A percentile compares a stretch with the other conserved stretches of the same genome.
Conservation (phyloP, 2,329 filamentous ascomycete species). For the Penicillium sp. region DNA sequence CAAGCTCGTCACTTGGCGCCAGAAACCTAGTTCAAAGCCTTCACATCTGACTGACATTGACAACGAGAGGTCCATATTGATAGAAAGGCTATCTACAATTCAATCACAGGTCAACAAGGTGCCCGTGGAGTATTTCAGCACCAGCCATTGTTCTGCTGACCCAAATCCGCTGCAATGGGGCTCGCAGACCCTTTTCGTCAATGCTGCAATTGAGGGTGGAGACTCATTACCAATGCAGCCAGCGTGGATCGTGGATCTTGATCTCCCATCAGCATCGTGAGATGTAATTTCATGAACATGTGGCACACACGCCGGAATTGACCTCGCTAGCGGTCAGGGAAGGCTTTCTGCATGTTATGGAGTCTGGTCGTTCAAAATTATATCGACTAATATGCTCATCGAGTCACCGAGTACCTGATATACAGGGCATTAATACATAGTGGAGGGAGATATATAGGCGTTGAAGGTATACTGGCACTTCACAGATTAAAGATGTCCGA, state of each 20-base stretch:
- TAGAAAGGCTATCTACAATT: constrained; percentile 28
- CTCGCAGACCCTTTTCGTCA: constrained; percentile 54
- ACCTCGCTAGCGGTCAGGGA: too few species aligned
- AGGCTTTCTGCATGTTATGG: too few species aligned
- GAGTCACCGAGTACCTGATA: too few species aligned
- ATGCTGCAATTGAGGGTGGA: constrained; percentile 50
- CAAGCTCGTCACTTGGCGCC: constrained; percentile 49
- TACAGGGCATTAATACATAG: too few species aligned
- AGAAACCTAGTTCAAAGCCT: constrained; percentile 26
- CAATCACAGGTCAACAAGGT: constrained; percentile 13
- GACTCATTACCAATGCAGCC: constrained; percentile 34
- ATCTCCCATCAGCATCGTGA: constrained; percentile 29
- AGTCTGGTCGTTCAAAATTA: too few species aligned
- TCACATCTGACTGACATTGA: constrained; percentile 48
- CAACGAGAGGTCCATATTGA: constrained; percentile 33
- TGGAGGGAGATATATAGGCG: too few species aligned
- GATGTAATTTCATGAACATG: too few species aligned
- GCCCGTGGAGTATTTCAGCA: constrained; percentile 21
- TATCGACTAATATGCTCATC: too few species aligned
- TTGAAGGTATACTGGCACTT: too few species aligned
- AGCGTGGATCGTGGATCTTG: constrained; percentile 51
- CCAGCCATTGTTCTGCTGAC: constrained; percentile 40
- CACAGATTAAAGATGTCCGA: too few species aligned
- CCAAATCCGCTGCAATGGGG: constrained; percentile 33
- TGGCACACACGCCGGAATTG: too few species aligned